These are phyloP conservation scores for Geotrichum fermentans DNA, from an alignment of 1,139 yeast genomes.

Conservation along the genomic window DNA sequence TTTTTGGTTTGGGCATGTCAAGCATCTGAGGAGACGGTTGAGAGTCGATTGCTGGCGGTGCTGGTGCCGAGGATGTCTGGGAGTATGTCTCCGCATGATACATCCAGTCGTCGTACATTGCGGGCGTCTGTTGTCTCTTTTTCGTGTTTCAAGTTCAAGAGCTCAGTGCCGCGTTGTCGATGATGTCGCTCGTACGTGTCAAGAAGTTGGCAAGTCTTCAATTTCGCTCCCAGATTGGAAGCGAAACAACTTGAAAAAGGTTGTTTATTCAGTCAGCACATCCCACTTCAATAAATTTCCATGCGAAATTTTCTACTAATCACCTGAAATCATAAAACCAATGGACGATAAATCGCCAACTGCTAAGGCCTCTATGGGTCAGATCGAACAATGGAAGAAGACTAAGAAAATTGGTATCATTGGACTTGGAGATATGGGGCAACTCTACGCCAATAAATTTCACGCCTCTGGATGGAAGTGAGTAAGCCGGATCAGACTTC, in stretches of 20 bases:
- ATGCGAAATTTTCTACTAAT: too few relatives aligned
- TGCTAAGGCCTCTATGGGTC: neutral
- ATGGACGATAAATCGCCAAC: neutral
- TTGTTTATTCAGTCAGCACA: neutral
- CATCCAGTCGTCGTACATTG: conserved; percentile 37
- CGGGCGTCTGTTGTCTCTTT: too few relatives aligned
- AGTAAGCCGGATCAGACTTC: conserved; percentile 19
- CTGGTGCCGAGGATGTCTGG: conserved; percentile 11
- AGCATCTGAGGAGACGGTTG: neutral
- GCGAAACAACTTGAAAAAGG: neutral
- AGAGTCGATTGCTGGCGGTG: conserved; percentile 2
- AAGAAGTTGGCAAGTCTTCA: neutral
- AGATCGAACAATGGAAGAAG: conserved; percentile 35
- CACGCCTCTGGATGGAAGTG: conserved; percentile 75
- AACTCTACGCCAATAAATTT: conserved; percentile 72
- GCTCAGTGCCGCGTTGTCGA: neutral
- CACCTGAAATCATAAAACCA: neutral
- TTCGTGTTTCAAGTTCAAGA: neutral
- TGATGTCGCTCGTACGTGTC: conserved; percentile 1
- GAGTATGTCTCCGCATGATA: conserved; percentile 27
- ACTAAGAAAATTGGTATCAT: conserved; percentile 74
- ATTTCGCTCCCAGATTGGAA: neutral
- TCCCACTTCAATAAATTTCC: too few relatives aligned
- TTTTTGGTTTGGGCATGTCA: conserved; percentile 17
- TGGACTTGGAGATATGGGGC: conserved; percentile 97